Evolutionary conservation across 768 basidiomycete species (phyloP), one percentile per base, ranked within the genome.

Genomic region (Macrolepiota albuminosa): DNA sequence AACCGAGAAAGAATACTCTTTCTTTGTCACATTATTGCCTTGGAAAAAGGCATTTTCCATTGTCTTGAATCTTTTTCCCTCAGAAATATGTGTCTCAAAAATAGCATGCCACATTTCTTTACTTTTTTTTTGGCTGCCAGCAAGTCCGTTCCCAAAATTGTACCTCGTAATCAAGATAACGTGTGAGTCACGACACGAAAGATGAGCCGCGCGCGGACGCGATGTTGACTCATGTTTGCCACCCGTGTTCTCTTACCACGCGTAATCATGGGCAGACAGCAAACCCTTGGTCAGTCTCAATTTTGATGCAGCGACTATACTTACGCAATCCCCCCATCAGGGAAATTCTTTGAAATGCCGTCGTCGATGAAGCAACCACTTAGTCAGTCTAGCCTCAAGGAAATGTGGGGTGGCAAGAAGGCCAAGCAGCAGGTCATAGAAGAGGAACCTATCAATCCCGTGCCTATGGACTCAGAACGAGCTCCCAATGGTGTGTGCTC

Each of bases 341-440:
- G 85, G 40, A 89, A 83, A 67, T 93, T 91, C 77, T 84, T 92
- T 57, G 76, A 80, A 59, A 89, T 91, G 88, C 88, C 91, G 0
- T 80, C 80, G 63, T 79, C 79, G 33, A 64, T 68, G n/a, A 91
- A 89, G 72, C 69, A 83, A 33, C 87, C 88, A 0, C 84, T 87
- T 7, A 89, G 91, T 59, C 91, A 94, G 70, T 78, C 90, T n/a
- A 91, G 77, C 66, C 81, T 94, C 42, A 78, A 83, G 58, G 88
- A 91, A 57, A 79, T 91, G 76, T 93, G 89, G 89, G 78, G 76
- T 57, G 61, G 60, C 51, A 69, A 67, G 61, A 70, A 61, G 66
- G 61, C 58, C 49, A 69, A 66, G 59, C 69, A 61, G 68, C 69
- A 58, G 58, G 64, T 55, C 62, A 63, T 63, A 52, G 61, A 56